Evolutionary conservation across 1,139 yeast species (phyloP).

Genomic region (Candida neerlandica): DNA sequence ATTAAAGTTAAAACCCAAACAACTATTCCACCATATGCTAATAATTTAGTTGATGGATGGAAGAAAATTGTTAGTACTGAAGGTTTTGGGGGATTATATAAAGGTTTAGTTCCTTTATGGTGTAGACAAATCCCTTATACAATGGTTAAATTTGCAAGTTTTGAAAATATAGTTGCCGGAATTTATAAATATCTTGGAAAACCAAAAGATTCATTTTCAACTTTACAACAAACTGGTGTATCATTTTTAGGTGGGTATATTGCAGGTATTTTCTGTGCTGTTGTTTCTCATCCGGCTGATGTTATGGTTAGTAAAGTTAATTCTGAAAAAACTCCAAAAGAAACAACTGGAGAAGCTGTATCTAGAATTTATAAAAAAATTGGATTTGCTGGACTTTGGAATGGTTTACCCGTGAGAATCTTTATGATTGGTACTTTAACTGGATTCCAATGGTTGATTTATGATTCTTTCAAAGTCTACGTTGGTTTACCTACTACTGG

Average conservation of each 20-base stretch:
- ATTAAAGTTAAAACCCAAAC: conserved; percentile 93
- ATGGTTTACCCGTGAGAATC: conserved; percentile 91
- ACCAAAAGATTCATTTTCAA: conserved; percentile 41
- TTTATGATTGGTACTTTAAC: conserved; percentile 96
- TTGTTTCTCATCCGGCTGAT: conserved; percentile 95
- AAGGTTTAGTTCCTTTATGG: conserved; percentile 91
- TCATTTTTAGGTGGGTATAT: conserved; percentile 93
- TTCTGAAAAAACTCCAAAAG: conserved; percentile 68
- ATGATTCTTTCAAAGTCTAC: conserved; percentile 89
- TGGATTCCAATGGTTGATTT: conserved; percentile 94
- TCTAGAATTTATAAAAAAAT: conserved; percentile 74
- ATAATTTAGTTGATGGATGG: conserved; percentile 66
- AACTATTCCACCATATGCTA: conserved; percentile 80
- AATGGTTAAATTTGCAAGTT: conserved; percentile 92
- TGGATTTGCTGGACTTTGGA: conserved; percentile 92
- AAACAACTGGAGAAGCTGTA: conserved; percentile 67
- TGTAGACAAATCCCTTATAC: conserved; percentile 95
- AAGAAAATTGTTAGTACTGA: conserved; percentile 63
- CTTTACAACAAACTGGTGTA: conserved; percentile 82
- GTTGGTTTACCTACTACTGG: conserved; percentile 93
- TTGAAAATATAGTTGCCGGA: conserved; percentile 81
- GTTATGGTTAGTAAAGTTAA: conserved; percentile 94
- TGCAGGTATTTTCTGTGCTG: conserved; percentile 95
- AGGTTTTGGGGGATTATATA: conserved; percentile 75
- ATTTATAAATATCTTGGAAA: conserved; percentile 59